phyloP scores from a whole-genome alignment of 306 rosid species.

The Begonia fuchsioides region DNA sequence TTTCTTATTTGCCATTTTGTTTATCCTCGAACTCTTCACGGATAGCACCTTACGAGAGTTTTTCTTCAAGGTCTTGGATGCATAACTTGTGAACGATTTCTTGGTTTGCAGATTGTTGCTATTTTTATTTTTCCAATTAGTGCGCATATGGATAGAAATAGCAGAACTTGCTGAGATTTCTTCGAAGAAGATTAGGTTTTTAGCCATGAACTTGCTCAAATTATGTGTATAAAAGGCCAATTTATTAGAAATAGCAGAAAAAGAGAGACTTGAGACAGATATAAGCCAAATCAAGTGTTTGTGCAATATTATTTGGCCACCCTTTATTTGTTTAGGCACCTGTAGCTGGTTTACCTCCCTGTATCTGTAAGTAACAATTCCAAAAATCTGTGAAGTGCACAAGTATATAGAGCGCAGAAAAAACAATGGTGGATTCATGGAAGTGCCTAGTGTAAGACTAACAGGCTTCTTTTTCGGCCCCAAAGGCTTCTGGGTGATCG shows the following conservation, averaged over 20 bases:
- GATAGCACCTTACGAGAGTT: too few species aligned
- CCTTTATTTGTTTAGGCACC: background rate
- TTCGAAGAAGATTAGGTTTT: too few species aligned
- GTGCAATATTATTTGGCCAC: background rate
- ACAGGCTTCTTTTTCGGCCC: slow-evolving; percentile 51
- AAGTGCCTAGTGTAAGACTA: background rate
- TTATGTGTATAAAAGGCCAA: background rate
- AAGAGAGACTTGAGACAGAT: background rate
- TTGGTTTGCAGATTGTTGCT: too few species aligned
- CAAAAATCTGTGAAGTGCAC: background rate
- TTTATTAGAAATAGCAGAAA: background rate
- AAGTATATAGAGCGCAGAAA: background rate
- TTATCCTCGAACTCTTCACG: too few species aligned
- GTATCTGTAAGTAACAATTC: slow-evolving; percentile 21
- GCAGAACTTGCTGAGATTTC: too few species aligned
- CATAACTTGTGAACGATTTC: too few species aligned
- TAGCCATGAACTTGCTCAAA: too few species aligned
- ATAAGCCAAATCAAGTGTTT: background rate
- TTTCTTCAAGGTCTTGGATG: too few species aligned
- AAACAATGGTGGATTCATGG: too few species aligned
- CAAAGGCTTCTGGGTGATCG: slow-evolving; percentile 29
- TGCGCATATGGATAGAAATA: too few species aligned
- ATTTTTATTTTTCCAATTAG: too few species aligned
- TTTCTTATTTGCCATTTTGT: too few species aligned
- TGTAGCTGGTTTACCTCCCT: slow-evolving; percentile 10